A percentile compares a stretch with the other conserved stretches of the same genome.
These are phyloP conservation scores for Firmiana major DNA, from an alignment of 345 rosid species.

Conservation along the genomic window DNA sequence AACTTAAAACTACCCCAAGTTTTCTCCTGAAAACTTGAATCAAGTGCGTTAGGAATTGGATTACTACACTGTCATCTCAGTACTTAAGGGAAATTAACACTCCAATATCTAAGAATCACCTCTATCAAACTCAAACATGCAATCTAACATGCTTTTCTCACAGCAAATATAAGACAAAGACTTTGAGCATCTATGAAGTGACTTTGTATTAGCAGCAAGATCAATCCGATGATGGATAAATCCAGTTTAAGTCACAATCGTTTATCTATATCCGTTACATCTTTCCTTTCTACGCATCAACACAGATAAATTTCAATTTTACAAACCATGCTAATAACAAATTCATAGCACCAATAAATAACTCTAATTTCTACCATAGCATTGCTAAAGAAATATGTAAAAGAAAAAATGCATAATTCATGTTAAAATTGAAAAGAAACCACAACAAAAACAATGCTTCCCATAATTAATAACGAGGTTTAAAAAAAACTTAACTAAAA, in stretches of 20 bases:
- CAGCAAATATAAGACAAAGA: background rate
- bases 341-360: background rate
- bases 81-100: background rate
- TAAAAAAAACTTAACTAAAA: background rate
- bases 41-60: background rate
- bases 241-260: background rate
- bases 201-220: background rate
- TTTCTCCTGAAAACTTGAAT: background rate
- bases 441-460: background rate
- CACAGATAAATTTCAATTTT: background rate
- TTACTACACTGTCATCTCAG: conserved; percentile 2
- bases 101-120: background rate
- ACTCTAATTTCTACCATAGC: background rate
- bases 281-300: background rate
- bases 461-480: background rate
- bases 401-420: background rate
- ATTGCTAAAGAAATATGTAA: background rate
- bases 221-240: background rate
- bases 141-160: background rate
- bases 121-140: background rate
- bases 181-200: background rate
- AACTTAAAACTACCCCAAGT: background rate
- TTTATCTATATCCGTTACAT: background rate
- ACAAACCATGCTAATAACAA: background rate
- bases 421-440: background rate